Conservation (phyloP, 192 early-diverging fungal species). For the Irineochytrium annulatum region DNA sequence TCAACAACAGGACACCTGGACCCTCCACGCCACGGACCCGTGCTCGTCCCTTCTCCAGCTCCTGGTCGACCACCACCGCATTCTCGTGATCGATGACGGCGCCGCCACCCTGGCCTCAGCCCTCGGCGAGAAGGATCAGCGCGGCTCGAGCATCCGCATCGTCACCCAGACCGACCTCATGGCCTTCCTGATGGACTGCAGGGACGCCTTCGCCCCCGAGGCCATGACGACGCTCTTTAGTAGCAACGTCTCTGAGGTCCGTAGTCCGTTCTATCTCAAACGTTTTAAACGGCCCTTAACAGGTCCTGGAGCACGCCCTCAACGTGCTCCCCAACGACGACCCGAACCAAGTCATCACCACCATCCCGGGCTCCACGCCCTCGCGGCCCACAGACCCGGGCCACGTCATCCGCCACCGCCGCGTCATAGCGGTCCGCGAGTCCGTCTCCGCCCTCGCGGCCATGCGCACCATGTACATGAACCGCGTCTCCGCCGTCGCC, state of each 20-base stretch:
- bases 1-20: too few relatives aligned
- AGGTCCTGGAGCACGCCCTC: neutral
- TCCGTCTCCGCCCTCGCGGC: slow-evolving; percentile 33
- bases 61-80: slow-evolving; percentile 41
- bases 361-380: neutral
- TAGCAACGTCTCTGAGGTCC: slow-evolving; percentile 5
- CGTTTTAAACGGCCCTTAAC: slow-evolving; percentile 2
- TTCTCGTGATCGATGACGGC: slow-evolving; percentile 41
- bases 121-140: slow-evolving; percentile 12
- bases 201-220: slow-evolving; percentile 14
- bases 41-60: slow-evolving; percentile 36
- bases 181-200: slow-evolving; percentile 17
- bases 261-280: too few relatives aligned
- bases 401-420: neutral
- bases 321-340: neutral
- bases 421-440: slow-evolving; percentile 36
- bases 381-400: neutral
- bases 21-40: slow-evolving; percentile 33
- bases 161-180: slow-evolving; percentile 35
- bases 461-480: slow-evolving; percentile 41
- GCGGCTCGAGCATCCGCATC: slow-evolving; percentile 25
- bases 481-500: slow-evolving; percentile 54
- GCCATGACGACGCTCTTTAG: slow-evolving; percentile 13
- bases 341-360: slow-evolving; percentile 8
- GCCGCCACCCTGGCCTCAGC: slow-evolving; percentile 7